Conservation (phyloP, 2,329 filamentous ascomycete species). For the Ceratocystis eucalypticola region DNA sequence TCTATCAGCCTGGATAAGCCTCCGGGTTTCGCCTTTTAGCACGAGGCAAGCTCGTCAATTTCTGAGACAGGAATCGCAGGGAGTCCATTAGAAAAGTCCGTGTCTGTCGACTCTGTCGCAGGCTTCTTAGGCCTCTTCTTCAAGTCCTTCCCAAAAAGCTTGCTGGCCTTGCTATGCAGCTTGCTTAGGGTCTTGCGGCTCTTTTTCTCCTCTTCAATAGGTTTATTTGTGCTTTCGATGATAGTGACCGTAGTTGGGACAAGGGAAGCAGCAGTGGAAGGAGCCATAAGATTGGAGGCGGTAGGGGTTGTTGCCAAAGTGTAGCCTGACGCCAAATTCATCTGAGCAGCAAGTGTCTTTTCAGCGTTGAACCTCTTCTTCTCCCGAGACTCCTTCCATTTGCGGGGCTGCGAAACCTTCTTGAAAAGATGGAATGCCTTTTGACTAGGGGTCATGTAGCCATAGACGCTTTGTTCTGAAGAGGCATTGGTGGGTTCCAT, state of each 20-base stretch:
- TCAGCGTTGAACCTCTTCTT: slow-evolving; percentile 15
- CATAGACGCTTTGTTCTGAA: slow-evolving; percentile 17
- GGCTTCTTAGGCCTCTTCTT: slow-evolving; percentile 11
- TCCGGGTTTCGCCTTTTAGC: not conserved
- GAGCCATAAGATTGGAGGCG: not conserved
- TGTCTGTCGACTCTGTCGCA: not conserved
- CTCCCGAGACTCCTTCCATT: slow-evolving; percentile 16
- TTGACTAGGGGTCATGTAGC: slow-evolving; percentile 19
- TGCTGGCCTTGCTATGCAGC: slow-evolving; percentile 15
- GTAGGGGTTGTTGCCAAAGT: not conserved
- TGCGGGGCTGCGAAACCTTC: slow-evolving; percentile 16
- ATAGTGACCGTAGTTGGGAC: slow-evolving; percentile 12
- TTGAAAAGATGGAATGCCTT: slow-evolving; percentile 18
- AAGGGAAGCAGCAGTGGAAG: not conserved
- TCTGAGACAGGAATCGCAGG: slow-evolving; percentile 14
- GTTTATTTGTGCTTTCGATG: slow-evolving; percentile 11
- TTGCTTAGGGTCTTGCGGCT: slow-evolving; percentile 2
- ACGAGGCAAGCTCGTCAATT: slow-evolving; percentile 12
- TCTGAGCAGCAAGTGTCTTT: slow-evolving; percentile 12
- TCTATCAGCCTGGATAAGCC: not conserved
- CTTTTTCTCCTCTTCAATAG: slow-evolving; percentile 6
- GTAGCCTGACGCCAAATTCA: slow-evolving; percentile 15
- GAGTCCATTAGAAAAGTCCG: slow-evolving; percentile 13
- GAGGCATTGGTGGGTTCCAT: slow-evolving; percentile 17
- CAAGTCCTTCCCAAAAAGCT: slow-evolving; percentile 13